Percentiles rank a stretch among this genome's conserved stretches.
phyloP scores from a whole-genome alignment of 768 basidiomycete species.

The Suillus lakei region DNA sequence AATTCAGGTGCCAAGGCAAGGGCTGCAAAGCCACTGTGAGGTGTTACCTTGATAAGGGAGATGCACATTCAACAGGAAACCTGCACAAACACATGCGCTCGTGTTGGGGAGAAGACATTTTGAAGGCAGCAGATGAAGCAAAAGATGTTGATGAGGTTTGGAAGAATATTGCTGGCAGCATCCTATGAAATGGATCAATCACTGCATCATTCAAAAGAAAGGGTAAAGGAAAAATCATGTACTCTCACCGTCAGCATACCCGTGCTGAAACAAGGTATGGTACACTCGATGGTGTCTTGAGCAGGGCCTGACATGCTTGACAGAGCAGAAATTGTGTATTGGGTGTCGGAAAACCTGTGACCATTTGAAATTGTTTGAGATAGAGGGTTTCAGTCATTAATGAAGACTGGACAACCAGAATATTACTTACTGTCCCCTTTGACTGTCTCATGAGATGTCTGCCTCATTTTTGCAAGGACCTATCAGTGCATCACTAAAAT shows the following conservation, averaged over 20 bases:
- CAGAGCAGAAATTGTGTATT: slow-evolving; percentile 27
- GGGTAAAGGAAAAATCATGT: slow-evolving; percentile 34
- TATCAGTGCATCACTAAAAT: slow-evolving; percentile 18
- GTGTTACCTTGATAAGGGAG: slow-evolving; percentile 22
- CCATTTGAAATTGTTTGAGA: slow-evolving; percentile 29
- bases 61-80: slow-evolving; percentile 26
- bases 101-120: slow-evolving; percentile 26
- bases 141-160: not conserved
- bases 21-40: slow-evolving; percentile 10
- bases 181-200: slow-evolving; percentile 28
- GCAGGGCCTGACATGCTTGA: not conserved
- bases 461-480: slow-evolving; percentile 17
- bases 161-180: slow-evolving; percentile 28
- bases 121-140: slow-evolving; percentile 14
- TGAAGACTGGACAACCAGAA: slow-evolving; percentile 22
- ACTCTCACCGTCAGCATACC: slow-evolving; percentile 31
- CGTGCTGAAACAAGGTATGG: slow-evolving; percentile 24
- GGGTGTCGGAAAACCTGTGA: slow-evolving; percentile 24
- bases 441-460: slow-evolving; percentile 26
- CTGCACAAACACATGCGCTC: slow-evolving; percentile 19
- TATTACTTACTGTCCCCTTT: slow-evolving; percentile 21
- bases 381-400: slow-evolving; percentile 23
- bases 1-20: slow-evolving; percentile 27
- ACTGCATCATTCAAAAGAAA: slow-evolving; percentile 30
- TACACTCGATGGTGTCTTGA: not conserved